Evolutionary conservation across 2,329 filamentous ascomycete species (phyloP).

Genomic region (Metarhizium anisopliae): DNA sequence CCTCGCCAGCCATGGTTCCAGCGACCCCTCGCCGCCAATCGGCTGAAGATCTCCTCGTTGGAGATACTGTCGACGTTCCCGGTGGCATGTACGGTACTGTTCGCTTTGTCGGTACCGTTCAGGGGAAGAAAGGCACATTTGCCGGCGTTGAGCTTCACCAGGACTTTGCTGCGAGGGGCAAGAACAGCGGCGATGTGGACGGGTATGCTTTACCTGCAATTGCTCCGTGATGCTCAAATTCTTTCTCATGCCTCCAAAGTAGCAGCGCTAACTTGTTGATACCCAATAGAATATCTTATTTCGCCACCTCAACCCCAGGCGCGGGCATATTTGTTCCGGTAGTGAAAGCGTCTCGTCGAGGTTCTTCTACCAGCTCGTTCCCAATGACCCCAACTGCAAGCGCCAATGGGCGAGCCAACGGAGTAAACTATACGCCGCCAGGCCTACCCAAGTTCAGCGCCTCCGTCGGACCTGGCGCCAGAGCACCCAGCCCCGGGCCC

Average conservation of each 20-base stretch:
- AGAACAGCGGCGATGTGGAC: conserved; percentile 94
- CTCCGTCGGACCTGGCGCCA: conserved; percentile 64
- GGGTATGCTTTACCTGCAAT: conserved; percentile 48
- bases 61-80: conserved; percentile 83
- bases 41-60: conserved; percentile 54
- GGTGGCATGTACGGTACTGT: conserved; percentile 87
- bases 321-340: conserved; percentile 91
- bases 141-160: conserved; percentile 81
- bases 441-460: conserved; percentile 75
- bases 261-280: neutral
- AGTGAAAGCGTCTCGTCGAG: conserved; percentile 65
- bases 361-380: conserved; percentile 42
- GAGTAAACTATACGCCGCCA: conserved; percentile 53
- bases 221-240: too few species aligned
- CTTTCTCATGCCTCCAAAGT: neutral
- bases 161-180: conserved; percentile 75
- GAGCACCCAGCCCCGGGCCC: conserved; percentile 61
- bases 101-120: conserved; percentile 79
- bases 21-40: conserved; percentile 43
- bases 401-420: conserved; percentile 45
- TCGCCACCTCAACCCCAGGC: conserved; percentile 66
- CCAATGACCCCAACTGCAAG: conserved; percentile 64
- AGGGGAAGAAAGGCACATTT: conserved; percentile 84
- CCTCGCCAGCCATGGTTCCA: conserved; percentile 35
- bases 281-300: conserved; percentile 58